Base-by-base conservation (phyloP, 257 asterid species). In the Solanum medicagineum region DNA sequence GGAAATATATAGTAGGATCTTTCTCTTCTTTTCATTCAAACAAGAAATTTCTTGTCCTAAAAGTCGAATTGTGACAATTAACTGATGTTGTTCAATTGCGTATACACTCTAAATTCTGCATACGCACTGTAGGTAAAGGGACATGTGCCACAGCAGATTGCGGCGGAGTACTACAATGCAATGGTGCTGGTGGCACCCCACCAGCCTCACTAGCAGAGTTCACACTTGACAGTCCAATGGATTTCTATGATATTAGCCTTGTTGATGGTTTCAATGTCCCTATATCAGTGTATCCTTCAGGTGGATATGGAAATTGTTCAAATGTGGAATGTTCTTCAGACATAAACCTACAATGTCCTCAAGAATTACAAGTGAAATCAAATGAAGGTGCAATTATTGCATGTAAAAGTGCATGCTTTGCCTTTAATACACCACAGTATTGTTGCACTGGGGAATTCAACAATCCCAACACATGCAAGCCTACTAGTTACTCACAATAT, bases 151-250 rank as follows among this genome's bases (percentile, higher is more conserved):
- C 97, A 1, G 97, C 94, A 1, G 93, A 94, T 88, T 94, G 98
- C 1, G 92, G 91, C 4, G 90, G 93, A 70, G 86, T 59, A 59
- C 86, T 91, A 14, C 82, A 89, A 60, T 93, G 97, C 83, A 75
- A 80, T 0, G 94, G 95, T 45, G 79, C 71, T 1, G 94, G 94
- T 1, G 98, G 97, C 5, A 56, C 16, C 10, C 95, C 98, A 4
- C 98, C 97, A 11, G 95, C 82, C 54, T 88, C 97, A 12, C 87
- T 94, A 54, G 94, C 93, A 8, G 98, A 94, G 87, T 91, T 94
- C 91, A 91, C 97, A 6, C 55, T 94, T 8, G 92, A 88, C 71
- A 86, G 91, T 88, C 92, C 92, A 0, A 10, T 32, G 57, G 94
- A 91, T 77, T 94, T 89, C 79, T 94, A 94, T n/a, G 98, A 94